Conservation (phyloP, 768 basidiomycete genomes). For the Calocybe cyanea region DNA sequence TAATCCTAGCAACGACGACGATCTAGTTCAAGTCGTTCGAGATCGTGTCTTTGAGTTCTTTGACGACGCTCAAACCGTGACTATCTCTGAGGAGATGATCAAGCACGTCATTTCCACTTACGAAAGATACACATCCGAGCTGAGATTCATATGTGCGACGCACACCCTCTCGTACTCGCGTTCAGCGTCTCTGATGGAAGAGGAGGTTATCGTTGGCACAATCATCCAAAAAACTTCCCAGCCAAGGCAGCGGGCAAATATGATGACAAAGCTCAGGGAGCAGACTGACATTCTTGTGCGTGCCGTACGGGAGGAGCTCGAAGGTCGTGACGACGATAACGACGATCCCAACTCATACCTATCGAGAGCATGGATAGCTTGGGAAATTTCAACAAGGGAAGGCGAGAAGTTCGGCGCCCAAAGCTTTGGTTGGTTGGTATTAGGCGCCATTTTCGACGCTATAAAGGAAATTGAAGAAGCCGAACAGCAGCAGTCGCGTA, state of each 20-base stretch:
- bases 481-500: conserved; percentile 11
- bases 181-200: conserved; percentile 48
- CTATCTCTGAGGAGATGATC: conserved; percentile 17
- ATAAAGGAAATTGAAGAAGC: conserved; percentile 25
- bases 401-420: conserved; percentile 49
- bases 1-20: conserved; percentile 13
- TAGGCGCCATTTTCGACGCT: conserved; percentile 55
- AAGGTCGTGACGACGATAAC: conserved; percentile 39
- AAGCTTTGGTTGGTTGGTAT: conserved; percentile 59
- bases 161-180: conserved; percentile 43
- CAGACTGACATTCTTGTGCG: conserved; percentile 50
- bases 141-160: conserved; percentile 44
- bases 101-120: conserved; percentile 30
- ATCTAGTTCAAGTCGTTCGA: conserved; percentile 24
- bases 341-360: conserved; percentile 37
- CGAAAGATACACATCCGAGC: conserved; percentile 38
- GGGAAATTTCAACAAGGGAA: conserved; percentile 37
- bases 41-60: conserved; percentile 25
- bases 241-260: conserved; percentile 46
- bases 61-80: conserved; percentile 17
- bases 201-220: conserved; percentile 63
- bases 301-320: conserved; percentile 44
- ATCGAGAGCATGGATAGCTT: conserved; percentile 52
- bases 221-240: conserved; percentile 63
- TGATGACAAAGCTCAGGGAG: conserved; percentile 53